Percentiles rank a stretch among this genome's conserved stretches.
These are phyloP conservation scores for Trypanosomatidae sp. DNA, from an alignment of 208 protist genomes.

Conservation along the genomic window DNA sequence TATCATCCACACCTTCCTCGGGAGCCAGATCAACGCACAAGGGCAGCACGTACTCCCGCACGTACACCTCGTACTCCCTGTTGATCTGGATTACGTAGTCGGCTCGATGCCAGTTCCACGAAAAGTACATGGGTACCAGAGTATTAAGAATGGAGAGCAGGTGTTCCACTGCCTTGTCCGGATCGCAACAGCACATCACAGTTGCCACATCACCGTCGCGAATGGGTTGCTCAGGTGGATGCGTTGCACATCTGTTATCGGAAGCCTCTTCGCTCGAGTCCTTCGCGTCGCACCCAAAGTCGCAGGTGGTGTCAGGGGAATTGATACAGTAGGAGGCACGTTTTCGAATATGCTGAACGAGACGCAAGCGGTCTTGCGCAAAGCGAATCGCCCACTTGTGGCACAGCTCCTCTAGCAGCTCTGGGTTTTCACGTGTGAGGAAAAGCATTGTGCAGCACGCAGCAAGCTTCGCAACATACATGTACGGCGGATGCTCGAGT, in stretches of 20 bases:
- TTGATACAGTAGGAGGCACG: slow-evolving; percentile 32
- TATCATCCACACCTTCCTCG: slow-evolving; percentile 60
- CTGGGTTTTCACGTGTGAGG: slow-evolving; percentile 68
- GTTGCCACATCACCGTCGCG: slow-evolving; percentile 6
- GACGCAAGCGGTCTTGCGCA: slow-evolving; percentile 41
- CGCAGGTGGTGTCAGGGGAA: slow-evolving; percentile 2
- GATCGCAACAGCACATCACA: slow-evolving; percentile 34
- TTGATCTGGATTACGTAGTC: slow-evolving; percentile 88
- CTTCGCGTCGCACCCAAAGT: slow-evolving; percentile 3
- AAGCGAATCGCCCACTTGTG: slow-evolving; percentile 84
- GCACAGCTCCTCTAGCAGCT: slow-evolving; percentile 59
- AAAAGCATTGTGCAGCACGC: slow-evolving; percentile 83
- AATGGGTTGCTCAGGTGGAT: neutral
- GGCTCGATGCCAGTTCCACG: slow-evolving; percentile 84
- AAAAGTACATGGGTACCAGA: slow-evolving; percentile 85
- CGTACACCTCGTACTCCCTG: slow-evolving; percentile 73
- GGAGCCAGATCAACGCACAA: slow-evolving; percentile 55
- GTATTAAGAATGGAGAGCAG: slow-evolving; percentile 79
- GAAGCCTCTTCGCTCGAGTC: slow-evolving; percentile 5
- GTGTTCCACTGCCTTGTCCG: slow-evolving; percentile 65
- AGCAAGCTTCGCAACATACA: slow-evolving; percentile 83
- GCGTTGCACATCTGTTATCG: neutral
- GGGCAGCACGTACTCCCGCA: slow-evolving; percentile 72
- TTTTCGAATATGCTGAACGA: slow-evolving; percentile 46
- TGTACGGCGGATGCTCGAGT: slow-evolving; percentile 78